Evolutionary conservation across 1,284 basidiomycete species (phyloP).

Genomic region (Cyathus pygmaeus): DNA sequence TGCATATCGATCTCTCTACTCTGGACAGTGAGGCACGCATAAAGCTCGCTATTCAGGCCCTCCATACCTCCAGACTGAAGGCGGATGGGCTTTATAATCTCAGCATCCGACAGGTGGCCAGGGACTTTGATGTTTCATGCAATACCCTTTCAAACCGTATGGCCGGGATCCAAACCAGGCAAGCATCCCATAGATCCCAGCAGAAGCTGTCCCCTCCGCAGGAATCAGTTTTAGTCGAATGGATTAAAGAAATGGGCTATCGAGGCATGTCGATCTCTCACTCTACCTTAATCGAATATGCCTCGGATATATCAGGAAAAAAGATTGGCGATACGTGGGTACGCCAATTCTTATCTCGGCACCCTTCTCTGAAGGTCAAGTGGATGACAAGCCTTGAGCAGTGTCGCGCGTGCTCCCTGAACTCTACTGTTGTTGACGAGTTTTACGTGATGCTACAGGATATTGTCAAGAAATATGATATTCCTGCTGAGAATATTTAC

Average conservation of each 20-base stretch:
- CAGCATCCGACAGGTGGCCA: slow-evolving; percentile 20
- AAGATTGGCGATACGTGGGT: slow-evolving; percentile 28
- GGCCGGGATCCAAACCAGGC: slow-evolving; percentile 14
- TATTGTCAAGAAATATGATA: slow-evolving; percentile 24
- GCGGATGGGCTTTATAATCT: slow-evolving; percentile 7
- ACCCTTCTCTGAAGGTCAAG: slow-evolving; percentile 31
- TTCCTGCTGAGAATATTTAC: slow-evolving; percentile 43
- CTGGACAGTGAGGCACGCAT: slow-evolving; percentile 13
- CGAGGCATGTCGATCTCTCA: slow-evolving; percentile 23
- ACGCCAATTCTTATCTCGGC: slow-evolving; percentile 22
- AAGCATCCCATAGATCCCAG: slow-evolving; percentile 27
- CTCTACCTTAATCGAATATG: slow-evolving; percentile 19
- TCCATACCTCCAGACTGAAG: background rate
- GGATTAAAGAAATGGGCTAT: slow-evolving; percentile 28
- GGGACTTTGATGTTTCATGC: slow-evolving; percentile 14
- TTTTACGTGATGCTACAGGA: slow-evolving; percentile 19
- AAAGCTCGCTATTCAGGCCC: slow-evolving; percentile 6
- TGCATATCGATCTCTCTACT: too few species aligned
- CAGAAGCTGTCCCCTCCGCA: slow-evolving; percentile 24
- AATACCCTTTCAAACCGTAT: slow-evolving; percentile 20
- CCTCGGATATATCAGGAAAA: slow-evolving; percentile 17
- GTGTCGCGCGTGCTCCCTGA: slow-evolving; percentile 24
- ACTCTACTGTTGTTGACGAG: too few species aligned
- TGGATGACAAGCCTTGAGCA: slow-evolving; percentile 34
- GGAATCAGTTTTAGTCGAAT: slow-evolving; percentile 34